A percentile compares a stretch with the other conserved stretches of the same genome.
Evolutionary conservation across 2,329 filamentous ascomycete genomes (phyloP).

Genomic region (Penicillium nordicum): DNA sequence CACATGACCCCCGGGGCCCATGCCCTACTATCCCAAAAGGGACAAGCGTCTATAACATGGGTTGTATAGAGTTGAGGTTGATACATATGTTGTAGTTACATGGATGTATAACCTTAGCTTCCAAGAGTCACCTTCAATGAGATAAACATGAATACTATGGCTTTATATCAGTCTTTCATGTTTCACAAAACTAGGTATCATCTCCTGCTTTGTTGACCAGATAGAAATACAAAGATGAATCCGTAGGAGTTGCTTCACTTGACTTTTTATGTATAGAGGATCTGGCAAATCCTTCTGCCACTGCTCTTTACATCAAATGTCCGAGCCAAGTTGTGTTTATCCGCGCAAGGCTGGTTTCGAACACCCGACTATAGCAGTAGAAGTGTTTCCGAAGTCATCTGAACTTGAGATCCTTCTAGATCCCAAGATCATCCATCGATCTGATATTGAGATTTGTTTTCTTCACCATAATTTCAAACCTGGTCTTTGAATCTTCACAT

Average conservation of each 20-base stretch:
- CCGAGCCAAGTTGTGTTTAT: not conserved
- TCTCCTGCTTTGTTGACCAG: slow-evolving; percentile 2
- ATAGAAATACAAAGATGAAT: slow-evolving; percentile 1
- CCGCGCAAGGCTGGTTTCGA: not conserved
- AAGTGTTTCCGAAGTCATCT: not conserved
- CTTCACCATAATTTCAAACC: not conserved
- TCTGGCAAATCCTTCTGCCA: not conserved
- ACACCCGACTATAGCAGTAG: not conserved
- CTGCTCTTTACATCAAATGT: not conserved
- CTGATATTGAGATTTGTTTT: not conserved
- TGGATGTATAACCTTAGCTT: not conserved
- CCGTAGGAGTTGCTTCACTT: not conserved
- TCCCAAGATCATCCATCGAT: not conserved
- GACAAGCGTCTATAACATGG: not conserved
- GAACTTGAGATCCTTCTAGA: not conserved
- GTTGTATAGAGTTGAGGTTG: not conserved
- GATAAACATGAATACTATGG: not conserved
- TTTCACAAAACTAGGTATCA: not conserved
- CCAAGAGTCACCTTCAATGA: not conserved
- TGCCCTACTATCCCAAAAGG: slow-evolving; percentile 1
- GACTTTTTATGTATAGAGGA: not conserved
- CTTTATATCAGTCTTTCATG: slow-evolving; percentile 3
- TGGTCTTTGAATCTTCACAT: not conserved
- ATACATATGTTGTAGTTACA: not conserved
- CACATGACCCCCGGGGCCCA: not conserved